Base-by-base conservation (phyloP, 352 stramenopile genomes). In the Globisporangium cederbergense region DNA sequence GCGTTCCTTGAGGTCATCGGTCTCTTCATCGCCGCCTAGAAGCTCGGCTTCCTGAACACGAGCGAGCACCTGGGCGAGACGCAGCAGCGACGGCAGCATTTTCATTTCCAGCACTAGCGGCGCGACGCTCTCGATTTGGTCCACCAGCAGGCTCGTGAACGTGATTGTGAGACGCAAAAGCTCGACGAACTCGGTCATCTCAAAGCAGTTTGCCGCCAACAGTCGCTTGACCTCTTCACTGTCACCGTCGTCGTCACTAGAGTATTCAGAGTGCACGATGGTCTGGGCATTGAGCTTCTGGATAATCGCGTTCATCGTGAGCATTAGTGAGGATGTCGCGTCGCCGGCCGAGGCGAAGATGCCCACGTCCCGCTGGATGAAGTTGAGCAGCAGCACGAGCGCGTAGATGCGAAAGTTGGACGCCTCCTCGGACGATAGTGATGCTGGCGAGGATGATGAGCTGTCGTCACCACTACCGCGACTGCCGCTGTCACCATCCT, bases 311-410 rank as follows among this genome's bases (percentile, higher is more conserved):
- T 25, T 20, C 66, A 60, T 1, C 58, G 66, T 8, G 18, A 58
- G 36, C 34, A 68, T 45, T 5, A 68, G 36, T 14, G 28, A 18
- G 28, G 32, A 45, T 10, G 40, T 50, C 18, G 40, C 25, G n/a
- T 42, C 57, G 7, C 16, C 18, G 18, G 30, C 38, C 2, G 8
- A 14, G 10, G 45, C 16, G 8, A 91, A 77, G 6, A 76, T 66
- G 5, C 51, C 50, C 5, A 74, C 68, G 59, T 90, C 71, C 8
- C 80, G 72, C 61, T 93, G 83, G 55, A 77, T 79, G n/a, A 80
- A 78, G 56, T 93, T 93, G 43, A 93, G 69, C 64, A 93, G 71
- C 62, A 93, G 71, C 30, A 93, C 81, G 11, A 93, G 73, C 47
- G 76, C 74, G 56, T 93, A 93, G 13, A 93, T 73, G 2, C 81